These are phyloP conservation scores for Stromatinia cepivora DNA, from an alignment of 2,329 filamentous ascomycete genomes.

Conservation along the genomic window DNA sequence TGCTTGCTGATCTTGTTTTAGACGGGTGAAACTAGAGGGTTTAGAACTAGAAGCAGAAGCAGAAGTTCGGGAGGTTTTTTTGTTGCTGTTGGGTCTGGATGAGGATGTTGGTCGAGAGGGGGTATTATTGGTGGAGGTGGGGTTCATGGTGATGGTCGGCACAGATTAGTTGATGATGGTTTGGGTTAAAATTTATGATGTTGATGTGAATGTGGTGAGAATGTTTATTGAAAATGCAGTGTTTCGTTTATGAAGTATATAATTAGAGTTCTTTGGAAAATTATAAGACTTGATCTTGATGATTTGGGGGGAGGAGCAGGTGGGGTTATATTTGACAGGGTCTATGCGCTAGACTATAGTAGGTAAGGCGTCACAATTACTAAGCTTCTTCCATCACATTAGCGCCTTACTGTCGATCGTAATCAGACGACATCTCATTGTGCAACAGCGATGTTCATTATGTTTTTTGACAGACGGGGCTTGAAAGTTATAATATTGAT, in stretches of 20 bases:
- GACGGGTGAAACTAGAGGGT: slow-evolving; percentile 45
- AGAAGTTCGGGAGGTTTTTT: neutral
- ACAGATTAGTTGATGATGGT: neutral
- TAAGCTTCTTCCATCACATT: neutral
- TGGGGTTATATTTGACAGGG: neutral
- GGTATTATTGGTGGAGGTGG: neutral
- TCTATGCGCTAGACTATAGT: neutral
- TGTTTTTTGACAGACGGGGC: neutral
- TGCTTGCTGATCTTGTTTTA: slow-evolving; percentile 59
- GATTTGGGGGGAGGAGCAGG: neutral
- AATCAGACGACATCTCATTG: slow-evolving; percentile 16
- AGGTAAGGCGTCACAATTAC: neutral
- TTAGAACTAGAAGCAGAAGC: neutral
- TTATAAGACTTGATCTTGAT: neutral
- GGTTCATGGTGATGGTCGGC: neutral
- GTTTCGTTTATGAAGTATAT: neutral
- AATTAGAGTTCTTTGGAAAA: neutral
- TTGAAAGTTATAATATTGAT: neutral
- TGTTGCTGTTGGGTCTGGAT: slow-evolving; percentile 18
- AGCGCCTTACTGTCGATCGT: slow-evolving; percentile 3
- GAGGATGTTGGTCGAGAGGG: slow-evolving; percentile 18
- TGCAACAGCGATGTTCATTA: neutral
- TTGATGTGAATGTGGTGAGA: neutral
- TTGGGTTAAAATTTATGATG: neutral
- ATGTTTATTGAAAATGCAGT: neutral